These are phyloP conservation scores for Polyporus arcularius DNA, from an alignment of 768 basidiomycete genomes.

Conservation along the genomic window DNA sequence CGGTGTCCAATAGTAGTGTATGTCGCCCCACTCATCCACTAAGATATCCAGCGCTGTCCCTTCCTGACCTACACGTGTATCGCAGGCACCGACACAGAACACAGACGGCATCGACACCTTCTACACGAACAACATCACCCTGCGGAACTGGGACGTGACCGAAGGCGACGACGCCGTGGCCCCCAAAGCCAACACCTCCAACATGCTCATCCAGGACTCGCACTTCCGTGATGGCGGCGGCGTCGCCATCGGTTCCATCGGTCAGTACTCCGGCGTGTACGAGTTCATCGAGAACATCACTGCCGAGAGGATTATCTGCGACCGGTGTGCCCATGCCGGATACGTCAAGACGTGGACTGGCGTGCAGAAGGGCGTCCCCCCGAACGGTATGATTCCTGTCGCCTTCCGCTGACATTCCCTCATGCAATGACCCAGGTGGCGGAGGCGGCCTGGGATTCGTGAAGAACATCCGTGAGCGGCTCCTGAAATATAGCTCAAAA, in stretches of 20 bases:
- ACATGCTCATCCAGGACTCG: not conserved
- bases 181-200: not conserved
- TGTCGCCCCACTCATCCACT: not conserved
- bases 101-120: not conserved
- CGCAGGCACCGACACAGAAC: not conserved
- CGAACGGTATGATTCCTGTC: not conserved
- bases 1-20: not conserved
- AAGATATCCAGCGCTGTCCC: not conserved
- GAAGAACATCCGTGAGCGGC: not conserved
- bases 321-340: not conserved
- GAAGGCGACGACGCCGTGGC: not conserved
- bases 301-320: not conserved
- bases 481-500: not conserved
- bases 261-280: not conserved
- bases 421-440: not conserved
- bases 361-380: not conserved
- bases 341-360: not conserved
- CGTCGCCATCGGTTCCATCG: not conserved
- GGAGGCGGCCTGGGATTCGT: not conserved
- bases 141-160: not conserved
- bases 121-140: not conserved
- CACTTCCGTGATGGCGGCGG: not conserved
- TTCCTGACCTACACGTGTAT: not conserved
- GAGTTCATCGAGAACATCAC: not conserved
- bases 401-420: not conserved